Evolutionary conservation across 2,329 filamentous ascomycete genomes (phyloP), one percentile per base, ranked within the genome.

Genomic region (Coniosporium tulheliwenetii): DNA sequence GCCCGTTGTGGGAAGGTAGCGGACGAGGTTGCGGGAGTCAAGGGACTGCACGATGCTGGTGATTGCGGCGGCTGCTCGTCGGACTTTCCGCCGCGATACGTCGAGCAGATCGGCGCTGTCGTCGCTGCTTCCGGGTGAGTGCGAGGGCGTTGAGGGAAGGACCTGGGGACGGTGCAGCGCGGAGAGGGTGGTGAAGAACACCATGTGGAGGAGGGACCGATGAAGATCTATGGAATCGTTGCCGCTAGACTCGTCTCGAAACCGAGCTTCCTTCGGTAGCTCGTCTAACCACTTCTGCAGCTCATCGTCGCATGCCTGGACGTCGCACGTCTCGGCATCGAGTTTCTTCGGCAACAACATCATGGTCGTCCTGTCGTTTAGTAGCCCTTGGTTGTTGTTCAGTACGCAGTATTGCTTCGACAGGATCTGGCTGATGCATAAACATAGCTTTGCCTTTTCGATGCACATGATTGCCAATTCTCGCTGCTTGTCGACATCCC

Each of bases 131-230:
- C 67, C 44, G 56, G 67, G 63, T 3, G 61, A 63, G 7, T 67
- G 65, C 34, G 60, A 60, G 9, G 80, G 76, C 10, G 77, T 76
- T 0, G 80, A 80, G 1, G 86, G 85, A 34, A 94, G 71, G 44
- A 95, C 89, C 48, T 93, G 86, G 2, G 89, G 89, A 29, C 89
- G 79, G 58, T 95, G 87, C 13, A 96, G 70, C 2, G 89, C 89
- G 40, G 85, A 94, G 13, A 93, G 72, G 0, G 87, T 93, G 2
- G 89, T 93, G 58, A 86, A 83, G 60, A 93, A 94, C 2, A 94
- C 78, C 81, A 95, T 93, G 59, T 93, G 85, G 31, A 96, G 66
- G 14, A 95, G 69, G n/a, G 83, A 84, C 38, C 84, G 75, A 56
- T 94, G 85, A 2, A 94, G 63, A 46, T 73, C 68, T 38, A 79